A percentile compares a stretch with the other conserved stretches of the same genome.
These are phyloP conservation scores for Aspergillus diversus DNA, from an alignment of 495 filamentous ascomycete species.

Conservation along the genomic window DNA sequence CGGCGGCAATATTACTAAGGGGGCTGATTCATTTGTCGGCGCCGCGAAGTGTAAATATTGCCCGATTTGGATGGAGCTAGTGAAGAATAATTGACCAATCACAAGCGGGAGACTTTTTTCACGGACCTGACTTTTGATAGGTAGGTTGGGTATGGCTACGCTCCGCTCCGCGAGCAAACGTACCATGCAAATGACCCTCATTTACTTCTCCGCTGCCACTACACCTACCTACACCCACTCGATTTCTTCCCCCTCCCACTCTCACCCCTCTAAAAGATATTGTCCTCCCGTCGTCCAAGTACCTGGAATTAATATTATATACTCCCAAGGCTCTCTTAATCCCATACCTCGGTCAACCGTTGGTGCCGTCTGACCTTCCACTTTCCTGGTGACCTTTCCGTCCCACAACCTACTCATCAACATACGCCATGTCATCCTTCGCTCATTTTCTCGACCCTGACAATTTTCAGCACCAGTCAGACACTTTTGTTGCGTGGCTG, in stretches of 20 bases:
- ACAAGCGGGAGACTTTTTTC: no score
- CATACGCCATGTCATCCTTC: slow-evolving; percentile 41
- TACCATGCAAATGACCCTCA: neutral
- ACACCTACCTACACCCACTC: slow-evolving; percentile 4
- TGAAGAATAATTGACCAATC: no score
- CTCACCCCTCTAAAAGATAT: slow-evolving; percentile 1
- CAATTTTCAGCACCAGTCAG: slow-evolving; percentile 51
- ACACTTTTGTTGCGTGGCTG: slow-evolving; percentile 61
- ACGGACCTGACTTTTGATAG: no score
- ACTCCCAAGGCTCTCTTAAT: no score
- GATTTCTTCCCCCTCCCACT: slow-evolving; percentile 26
- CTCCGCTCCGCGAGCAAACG: no score
- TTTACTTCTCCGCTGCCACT: neutral
- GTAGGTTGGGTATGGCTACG: no score
- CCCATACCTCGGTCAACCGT: neutral
- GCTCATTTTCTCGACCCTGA: slow-evolving; percentile 43
- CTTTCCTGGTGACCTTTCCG: slow-evolving; percentile 21
- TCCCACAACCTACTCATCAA: slow-evolving; percentile 21
- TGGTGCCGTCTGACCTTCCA: slow-evolving; percentile 13
- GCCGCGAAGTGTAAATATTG: no score
- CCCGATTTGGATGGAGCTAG: no score
- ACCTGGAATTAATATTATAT: neutral
- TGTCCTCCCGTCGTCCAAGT: neutral
- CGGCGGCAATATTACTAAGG: no score
- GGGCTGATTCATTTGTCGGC: no score